Conservation (phyloP, 495 filamentous ascomycete species). For the Penicillium bialowiezense region DNA sequence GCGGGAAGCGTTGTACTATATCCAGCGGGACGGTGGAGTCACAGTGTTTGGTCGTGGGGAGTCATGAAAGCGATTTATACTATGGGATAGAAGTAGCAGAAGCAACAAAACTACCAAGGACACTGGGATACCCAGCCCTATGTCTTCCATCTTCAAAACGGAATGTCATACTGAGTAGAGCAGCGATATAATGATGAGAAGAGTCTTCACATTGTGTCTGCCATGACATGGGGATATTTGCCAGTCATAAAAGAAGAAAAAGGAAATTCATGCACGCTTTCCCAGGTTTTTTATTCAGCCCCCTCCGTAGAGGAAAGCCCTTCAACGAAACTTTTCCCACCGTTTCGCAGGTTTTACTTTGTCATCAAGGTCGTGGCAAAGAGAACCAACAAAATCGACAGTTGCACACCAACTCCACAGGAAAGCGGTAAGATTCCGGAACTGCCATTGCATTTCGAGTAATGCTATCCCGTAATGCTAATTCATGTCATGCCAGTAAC, state of each 20-base stretch:
- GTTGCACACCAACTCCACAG: slow-evolving; percentile 40
- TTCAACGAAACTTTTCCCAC: slow-evolving; percentile 23
- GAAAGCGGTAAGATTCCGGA: slow-evolving; percentile 41
- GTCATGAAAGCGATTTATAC: slow-evolving; percentile 21
- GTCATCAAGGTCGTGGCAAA: slow-evolving; percentile 21
- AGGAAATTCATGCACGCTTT: slow-evolving; percentile 46
- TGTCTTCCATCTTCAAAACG: background rate
- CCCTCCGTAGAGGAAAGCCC: slow-evolving; percentile 16
- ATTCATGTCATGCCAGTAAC: slow-evolving; percentile 43
- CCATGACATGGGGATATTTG: slow-evolving; percentile 44
- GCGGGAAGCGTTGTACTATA: slow-evolving; percentile 76
- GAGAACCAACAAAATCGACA: slow-evolving; percentile 30
- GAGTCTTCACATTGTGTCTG: slow-evolving; percentile 44
- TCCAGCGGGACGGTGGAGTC: slow-evolving; percentile 73
- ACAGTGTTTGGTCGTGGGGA: slow-evolving; percentile 76
- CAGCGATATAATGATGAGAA: slow-evolving; percentile 30
- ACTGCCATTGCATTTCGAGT: slow-evolving; percentile 38
- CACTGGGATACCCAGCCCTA: background rate
- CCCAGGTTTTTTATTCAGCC: slow-evolving; percentile 31
- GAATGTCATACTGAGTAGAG: slow-evolving; percentile 22
- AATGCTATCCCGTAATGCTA: slow-evolving; percentile 40
- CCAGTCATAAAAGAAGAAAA: slow-evolving; percentile 44
- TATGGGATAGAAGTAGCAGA: slow-evolving; percentile 9
- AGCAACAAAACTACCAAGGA: background rate
- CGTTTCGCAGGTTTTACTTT: slow-evolving; percentile 19